These are phyloP conservation scores for Colletotrichum agaves DNA, from an alignment of 2,329 filamentous ascomycete species.

Conservation along the genomic window DNA sequence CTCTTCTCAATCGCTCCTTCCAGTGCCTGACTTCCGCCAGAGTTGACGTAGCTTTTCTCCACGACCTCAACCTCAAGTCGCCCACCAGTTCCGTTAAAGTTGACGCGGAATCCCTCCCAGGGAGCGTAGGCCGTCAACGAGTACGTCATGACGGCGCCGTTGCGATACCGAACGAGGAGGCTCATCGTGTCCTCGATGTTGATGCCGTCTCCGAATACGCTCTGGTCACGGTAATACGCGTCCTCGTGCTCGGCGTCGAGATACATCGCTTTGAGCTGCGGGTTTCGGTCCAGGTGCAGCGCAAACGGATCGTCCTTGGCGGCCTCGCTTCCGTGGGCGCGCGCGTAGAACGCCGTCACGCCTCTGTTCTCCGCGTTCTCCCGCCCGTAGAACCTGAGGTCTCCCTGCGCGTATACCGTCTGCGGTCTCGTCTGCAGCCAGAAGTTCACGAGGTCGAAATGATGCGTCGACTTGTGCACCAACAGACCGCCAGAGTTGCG, in stretches of 20 bases:
- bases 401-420: conserved; percentile 58
- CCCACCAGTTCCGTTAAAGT: conserved; percentile 68
- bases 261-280: conserved; percentile 67
- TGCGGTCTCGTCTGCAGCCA: conserved; percentile 57
- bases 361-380: conserved; percentile 60
- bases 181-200: conserved; percentile 74
- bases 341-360: conserved; percentile 59
- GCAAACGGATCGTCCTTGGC: conserved; percentile 68
- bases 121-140: conserved; percentile 70
- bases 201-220: conserved; percentile 71
- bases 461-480: conserved; percentile 62
- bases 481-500: conserved; percentile 59
- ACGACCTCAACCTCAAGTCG: conserved; percentile 70
- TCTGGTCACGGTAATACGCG: conserved; percentile 70
- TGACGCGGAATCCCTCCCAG: conserved; percentile 69
- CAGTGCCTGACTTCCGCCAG: conserved; percentile 65
- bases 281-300: conserved; percentile 62
- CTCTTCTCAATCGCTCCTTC: conserved; percentile 64
- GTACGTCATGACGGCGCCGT: conserved; percentile 68
- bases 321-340: conserved; percentile 60
- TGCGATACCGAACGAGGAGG: conserved; percentile 66
- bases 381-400: conserved; percentile 60
- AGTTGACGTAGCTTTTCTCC: conserved; percentile 71
- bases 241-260: conserved; percentile 73
- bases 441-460: conserved; percentile 63